Conservation (phyloP, 208 protist genomes). For the Leishmania amazonensis region DNA sequence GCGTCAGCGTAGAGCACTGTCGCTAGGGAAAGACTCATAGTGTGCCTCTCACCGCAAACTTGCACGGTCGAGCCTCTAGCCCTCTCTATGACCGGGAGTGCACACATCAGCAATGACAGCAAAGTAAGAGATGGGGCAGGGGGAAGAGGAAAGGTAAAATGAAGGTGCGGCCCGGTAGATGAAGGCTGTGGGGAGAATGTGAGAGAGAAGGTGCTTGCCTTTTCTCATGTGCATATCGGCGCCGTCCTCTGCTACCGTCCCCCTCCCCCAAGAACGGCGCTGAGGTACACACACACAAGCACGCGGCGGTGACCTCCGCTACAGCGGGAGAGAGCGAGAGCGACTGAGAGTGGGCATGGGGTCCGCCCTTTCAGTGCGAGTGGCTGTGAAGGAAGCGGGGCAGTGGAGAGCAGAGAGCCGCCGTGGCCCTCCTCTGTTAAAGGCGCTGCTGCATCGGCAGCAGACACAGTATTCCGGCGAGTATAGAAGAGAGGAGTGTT, state of each 20-base stretch:
- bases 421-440: neutral
- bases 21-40: conserved; percentile 14
- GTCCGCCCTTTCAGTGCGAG: neutral
- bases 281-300: neutral
- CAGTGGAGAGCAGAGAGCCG: neutral
- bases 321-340: neutral
- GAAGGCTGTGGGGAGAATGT: neutral
- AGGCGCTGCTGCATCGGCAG: neutral
- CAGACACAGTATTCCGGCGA: neutral
- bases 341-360: neutral
- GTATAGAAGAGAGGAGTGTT: neutral
- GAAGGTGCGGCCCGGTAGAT: neutral
- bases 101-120: neutral
- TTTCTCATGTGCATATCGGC: neutral
- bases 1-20: conserved; percentile 32
- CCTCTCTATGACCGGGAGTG: neutral
- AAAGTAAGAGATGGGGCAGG: neutral
- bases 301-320: neutral
- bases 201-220: neutral
- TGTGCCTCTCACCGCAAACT: neutral
- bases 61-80: neutral
- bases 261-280: neutral
- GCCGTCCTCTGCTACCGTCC: neutral
- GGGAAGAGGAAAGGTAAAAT: neutral
- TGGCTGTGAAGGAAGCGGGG: neutral